A percentile compares a stretch with the other conserved stretches of the same genome.
phyloP scores from a whole-genome alignment of 257 asterid genomes.

The Nicotiana knightiana region DNA sequence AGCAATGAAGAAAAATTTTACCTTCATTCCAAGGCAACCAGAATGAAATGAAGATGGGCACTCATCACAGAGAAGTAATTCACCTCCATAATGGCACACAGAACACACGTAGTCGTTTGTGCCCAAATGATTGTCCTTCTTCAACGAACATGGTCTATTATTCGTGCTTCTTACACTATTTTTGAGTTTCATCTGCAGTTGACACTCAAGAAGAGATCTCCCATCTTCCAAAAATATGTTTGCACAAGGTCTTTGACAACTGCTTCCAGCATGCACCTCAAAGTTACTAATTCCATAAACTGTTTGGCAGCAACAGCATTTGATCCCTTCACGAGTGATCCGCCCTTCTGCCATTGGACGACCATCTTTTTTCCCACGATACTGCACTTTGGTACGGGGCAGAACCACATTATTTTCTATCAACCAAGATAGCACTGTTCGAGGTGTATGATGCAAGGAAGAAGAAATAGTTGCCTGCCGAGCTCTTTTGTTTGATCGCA shows the following conservation, averaged over 20 bases:
- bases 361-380: slow-evolving; percentile 27
- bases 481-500: slow-evolving; percentile 47
- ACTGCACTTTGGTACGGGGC: slow-evolving; percentile 52
- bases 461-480: slow-evolving; percentile 28
- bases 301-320: slow-evolving; percentile 54
- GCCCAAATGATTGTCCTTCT: slow-evolving; percentile 18
- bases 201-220: slow-evolving; percentile 58
- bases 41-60: slow-evolving; percentile 74
- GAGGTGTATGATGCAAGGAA: slow-evolving; percentile 45
- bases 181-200: slow-evolving; percentile 32
- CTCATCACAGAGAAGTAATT: slow-evolving; percentile 60
- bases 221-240: slow-evolving; percentile 61
- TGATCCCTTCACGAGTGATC: slow-evolving; percentile 64
- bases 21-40: slow-evolving; percentile 71
- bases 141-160: slow-evolving; percentile 21
- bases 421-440: slow-evolving; percentile 62
- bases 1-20: slow-evolving; percentile 2
- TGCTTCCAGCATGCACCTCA: slow-evolving; percentile 59
- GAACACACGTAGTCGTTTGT: slow-evolving; percentile 61
- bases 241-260: slow-evolving; percentile 37
- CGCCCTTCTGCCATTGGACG: slow-evolving; percentile 42
- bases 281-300: slow-evolving; percentile 42
- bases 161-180: slow-evolving; percentile 11
- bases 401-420: slow-evolving; percentile 58
- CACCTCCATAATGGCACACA: slow-evolving; percentile 73